Evolutionary conservation across 1,139 yeast genomes (phyloP).

Genomic region (Taphrina deformans): DNA sequence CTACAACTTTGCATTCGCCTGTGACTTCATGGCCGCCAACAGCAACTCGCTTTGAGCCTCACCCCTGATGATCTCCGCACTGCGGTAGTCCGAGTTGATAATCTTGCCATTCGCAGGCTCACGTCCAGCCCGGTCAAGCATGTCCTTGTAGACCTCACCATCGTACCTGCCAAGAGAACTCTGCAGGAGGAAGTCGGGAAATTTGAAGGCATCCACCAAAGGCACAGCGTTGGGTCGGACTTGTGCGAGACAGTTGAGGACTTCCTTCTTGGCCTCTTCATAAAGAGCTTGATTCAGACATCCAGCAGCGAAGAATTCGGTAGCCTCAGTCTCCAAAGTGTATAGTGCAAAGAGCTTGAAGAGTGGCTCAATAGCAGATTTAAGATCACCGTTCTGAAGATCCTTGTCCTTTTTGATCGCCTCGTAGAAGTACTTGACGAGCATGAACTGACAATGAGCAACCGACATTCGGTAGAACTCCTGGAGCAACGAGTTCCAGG

Average conservation of each 20-base stretch:
- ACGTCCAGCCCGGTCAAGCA: constrained; percentile 31
- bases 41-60: constrained; percentile 29
- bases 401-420: constrained; percentile 19
- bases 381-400: constrained; percentile 7
- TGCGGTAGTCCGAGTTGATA: constrained; percentile 28
- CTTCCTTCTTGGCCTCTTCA: constrained; percentile 23
- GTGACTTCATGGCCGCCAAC: constrained; percentile 31
- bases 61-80: constrained; percentile 26
- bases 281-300: constrained; percentile 20
- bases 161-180: constrained; percentile 65
- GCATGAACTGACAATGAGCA: constrained; percentile 34
- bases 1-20: constrained; percentile 29
- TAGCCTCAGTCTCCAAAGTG: constrained; percentile 27
- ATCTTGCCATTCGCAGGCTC: constrained; percentile 27
- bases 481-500: constrained; percentile 33
- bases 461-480: constrained; percentile 30
- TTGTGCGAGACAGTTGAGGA: constrained; percentile 11
- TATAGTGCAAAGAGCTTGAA: constrained; percentile 24
- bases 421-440: constrained; percentile 29
- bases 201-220: constrained; percentile 81
- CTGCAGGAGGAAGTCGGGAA: constrained; percentile 80
- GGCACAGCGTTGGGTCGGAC: constrained; percentile 53
- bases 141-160: constrained; percentile 33
- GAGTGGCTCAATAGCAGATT: constrained; percentile 21
- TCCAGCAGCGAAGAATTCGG: constrained; percentile 34